Evolutionary conservation across 83 land plant genomes (phyloP).

Genomic region (Thuja plicata): DNA sequence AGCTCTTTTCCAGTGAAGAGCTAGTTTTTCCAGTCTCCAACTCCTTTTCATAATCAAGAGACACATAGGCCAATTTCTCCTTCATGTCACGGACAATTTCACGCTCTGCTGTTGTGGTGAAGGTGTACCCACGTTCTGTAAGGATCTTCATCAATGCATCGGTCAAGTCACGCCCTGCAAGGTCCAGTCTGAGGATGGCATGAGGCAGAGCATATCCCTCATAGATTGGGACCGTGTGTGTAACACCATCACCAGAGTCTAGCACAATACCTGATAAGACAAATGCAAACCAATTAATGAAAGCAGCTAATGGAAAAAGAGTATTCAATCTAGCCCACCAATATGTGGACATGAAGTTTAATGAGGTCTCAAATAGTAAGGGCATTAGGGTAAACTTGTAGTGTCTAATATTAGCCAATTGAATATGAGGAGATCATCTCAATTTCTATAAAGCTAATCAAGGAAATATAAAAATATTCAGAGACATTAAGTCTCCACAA

Average conservation of each 20-base stretch:
- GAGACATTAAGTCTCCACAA: too few species aligned
- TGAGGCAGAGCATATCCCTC: conserved; percentile 53
- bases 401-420: background rate
- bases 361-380: background rate
- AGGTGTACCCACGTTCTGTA: conserved; percentile 49
- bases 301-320: background rate
- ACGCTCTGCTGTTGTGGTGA: conserved; percentile 57
- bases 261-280: conserved; percentile 40
- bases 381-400: background rate
- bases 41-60: conserved; percentile 45
- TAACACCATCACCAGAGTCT: conserved; percentile 53
- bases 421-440: background rate
- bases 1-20: conserved; percentile 49
- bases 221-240: conserved; percentile 42
- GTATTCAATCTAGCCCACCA: background rate
- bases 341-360: background rate
- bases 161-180: conserved; percentile 47
- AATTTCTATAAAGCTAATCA: background rate
- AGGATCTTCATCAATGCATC: conserved; percentile 51
- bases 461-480: too few species aligned
- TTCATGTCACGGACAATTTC: conserved; percentile 50
- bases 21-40: conserved; percentile 37
- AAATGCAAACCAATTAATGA: background rate
- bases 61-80: conserved; percentile 40
- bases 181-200: conserved; percentile 47